Conservation (phyloP, 73 alveolate genomes). For the Paramecium tetraurelia region DNA sequence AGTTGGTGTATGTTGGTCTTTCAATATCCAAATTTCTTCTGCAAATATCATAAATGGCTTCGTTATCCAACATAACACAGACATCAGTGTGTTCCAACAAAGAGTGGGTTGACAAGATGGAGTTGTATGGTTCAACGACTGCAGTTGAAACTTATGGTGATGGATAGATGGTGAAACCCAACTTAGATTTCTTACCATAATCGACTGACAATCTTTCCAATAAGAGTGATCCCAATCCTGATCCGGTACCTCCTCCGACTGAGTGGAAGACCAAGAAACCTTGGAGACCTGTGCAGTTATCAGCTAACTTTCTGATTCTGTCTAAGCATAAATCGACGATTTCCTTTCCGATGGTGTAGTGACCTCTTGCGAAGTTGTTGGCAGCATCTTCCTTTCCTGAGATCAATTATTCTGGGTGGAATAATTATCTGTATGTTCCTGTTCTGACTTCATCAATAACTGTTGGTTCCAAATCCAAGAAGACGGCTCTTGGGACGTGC, state of each 20-base stretch:
- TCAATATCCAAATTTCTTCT: slow-evolving; percentile 86
- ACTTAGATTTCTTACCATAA: slow-evolving; percentile 85
- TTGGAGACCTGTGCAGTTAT: slow-evolving; percentile 96
- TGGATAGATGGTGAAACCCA: slow-evolving; percentile 86
- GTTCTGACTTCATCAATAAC: slow-evolving; percentile 92
- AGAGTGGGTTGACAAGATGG: slow-evolving; percentile 83
- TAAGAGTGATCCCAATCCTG: slow-evolving; percentile 97
- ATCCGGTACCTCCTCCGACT: slow-evolving; percentile 99
- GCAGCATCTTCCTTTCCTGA: slow-evolving; percentile 89
- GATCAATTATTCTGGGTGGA: slow-evolving; percentile 80
- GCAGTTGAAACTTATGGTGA: slow-evolving; percentile 86
- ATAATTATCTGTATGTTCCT: slow-evolving; percentile 84
- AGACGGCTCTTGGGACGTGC: slow-evolving; percentile 97
- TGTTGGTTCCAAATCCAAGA: slow-evolving; percentile 96
- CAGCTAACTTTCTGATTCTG: slow-evolving; percentile 93
- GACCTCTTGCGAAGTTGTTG: slow-evolving; percentile 95
- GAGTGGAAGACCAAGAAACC: slow-evolving; percentile 95
- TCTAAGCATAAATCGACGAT: slow-evolving; percentile 86
- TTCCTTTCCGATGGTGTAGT: slow-evolving; percentile 91
- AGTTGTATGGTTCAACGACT: slow-evolving; percentile 89
- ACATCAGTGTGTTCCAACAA: slow-evolving; percentile 87
- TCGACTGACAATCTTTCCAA: slow-evolving; percentile 93
- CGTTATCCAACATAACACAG: slow-evolving; percentile 87
- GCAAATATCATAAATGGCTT: slow-evolving; percentile 69
- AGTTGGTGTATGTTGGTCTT: slow-evolving; percentile 92